Percentiles rank a stretch among this genome's conserved stretches.
Evolutionary conservation across 805 yeast genomes (phyloP).

Genomic region (Teunomyces kruisii): DNA sequence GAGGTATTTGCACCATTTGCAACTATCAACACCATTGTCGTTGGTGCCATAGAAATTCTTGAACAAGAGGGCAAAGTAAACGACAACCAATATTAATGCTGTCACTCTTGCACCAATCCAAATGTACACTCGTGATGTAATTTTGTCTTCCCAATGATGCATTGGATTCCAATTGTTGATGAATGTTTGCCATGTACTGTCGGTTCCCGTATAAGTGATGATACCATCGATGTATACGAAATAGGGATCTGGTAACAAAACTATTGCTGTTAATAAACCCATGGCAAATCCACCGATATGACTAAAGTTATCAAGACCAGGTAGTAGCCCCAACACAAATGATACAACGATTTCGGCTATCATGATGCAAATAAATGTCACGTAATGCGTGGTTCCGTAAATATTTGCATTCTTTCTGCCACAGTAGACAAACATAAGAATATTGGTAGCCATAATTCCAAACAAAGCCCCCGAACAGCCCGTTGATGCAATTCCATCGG

Average conservation of each 20-base stretch:
- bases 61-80: conserved; percentile 51
- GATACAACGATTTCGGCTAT: conserved; percentile 58
- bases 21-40: conserved; percentile 45
- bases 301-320: conserved; percentile 73
- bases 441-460: conserved; percentile 64
- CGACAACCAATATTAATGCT: conserved; percentile 44
- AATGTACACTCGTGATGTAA: conserved; percentile 37
- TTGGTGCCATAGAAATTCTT: conserved; percentile 43
- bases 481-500: conserved; percentile 62
- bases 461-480: conserved; percentile 75
- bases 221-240: conserved; percentile 42
- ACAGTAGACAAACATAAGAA: conserved; percentile 52
- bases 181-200: conserved; percentile 32
- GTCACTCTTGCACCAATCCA: conserved; percentile 55
- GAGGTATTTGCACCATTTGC: conserved; percentile 73
- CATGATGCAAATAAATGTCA: conserved; percentile 45
- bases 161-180: conserved; percentile 41
- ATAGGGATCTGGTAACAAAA: conserved; percentile 56
- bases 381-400: conserved; percentile 47
- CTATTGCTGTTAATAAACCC: conserved; percentile 53
- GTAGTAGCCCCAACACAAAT: conserved; percentile 63
- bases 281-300: conserved; percentile 74
- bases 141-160: conserved; percentile 33
- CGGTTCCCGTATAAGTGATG: conserved; percentile 32
- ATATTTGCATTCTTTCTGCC: conserved; percentile 50